phyloP scores from a whole-genome alignment of 306 rosid genomes.

The Acmispon strigosus region DNA sequence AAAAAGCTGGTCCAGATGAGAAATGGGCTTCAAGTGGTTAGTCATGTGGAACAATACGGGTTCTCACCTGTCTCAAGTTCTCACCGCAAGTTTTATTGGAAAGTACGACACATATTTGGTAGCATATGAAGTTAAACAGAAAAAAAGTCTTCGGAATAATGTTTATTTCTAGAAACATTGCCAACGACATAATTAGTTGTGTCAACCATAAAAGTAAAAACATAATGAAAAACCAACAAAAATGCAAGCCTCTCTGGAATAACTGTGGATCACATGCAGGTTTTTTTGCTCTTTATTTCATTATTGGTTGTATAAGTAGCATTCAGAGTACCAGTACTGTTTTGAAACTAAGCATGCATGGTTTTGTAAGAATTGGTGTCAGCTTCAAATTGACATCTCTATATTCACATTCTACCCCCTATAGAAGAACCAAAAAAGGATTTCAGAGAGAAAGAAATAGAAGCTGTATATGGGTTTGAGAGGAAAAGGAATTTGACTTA shows the following conservation, averaged over 20 bases:
- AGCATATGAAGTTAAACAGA: not conserved
- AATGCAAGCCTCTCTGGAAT: not conserved
- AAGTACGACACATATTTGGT: not conserved
- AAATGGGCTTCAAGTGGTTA: too few relatives aligned
- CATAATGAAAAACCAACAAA: not conserved
- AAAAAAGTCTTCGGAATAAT: not conserved
- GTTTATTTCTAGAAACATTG: not conserved
- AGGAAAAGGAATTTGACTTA: conserved; percentile 7
- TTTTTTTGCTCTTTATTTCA: not conserved
- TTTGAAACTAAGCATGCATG: conserved; percentile 3
- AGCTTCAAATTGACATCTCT: conserved; percentile 13
- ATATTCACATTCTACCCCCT: conserved; percentile 6
- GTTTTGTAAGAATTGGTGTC: conserved; percentile 26
- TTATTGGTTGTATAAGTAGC: conserved; percentile 8
- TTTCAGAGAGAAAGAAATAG: not conserved
- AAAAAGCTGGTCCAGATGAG: not conserved
- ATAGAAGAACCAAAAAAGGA: conserved; percentile 1
- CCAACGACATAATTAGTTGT: not conserved
- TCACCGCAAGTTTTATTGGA: too few relatives aligned
- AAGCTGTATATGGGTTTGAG: not conserved
- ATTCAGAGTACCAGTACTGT: conserved; percentile 3
- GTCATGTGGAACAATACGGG: too few relatives aligned
- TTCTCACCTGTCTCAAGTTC: too few relatives aligned
- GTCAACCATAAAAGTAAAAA: not conserved
- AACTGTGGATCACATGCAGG: not conserved